These are phyloP conservation scores for Silybum marianum DNA, from an alignment of 129 eudicot species.

Conservation along the genomic window DNA sequence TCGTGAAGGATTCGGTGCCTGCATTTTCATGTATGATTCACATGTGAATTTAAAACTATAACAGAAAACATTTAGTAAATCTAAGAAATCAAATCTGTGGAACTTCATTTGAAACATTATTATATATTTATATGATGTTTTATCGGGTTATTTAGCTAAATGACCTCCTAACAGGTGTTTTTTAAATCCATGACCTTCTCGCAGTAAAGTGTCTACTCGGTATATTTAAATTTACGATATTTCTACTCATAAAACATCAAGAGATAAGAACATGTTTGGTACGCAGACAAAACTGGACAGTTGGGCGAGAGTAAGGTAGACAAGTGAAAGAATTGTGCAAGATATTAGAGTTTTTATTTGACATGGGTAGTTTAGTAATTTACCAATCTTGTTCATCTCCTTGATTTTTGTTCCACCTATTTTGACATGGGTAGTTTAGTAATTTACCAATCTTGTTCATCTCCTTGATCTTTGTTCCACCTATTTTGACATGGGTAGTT, in stretches of 20 bases:
- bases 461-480: too few species aligned
- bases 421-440: too few species aligned
- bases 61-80: too few species aligned
- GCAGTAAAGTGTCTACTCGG: background rate
- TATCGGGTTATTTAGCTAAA: background rate
- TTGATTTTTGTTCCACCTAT: background rate
- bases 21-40: constrained; percentile 10
- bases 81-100: background rate
- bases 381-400: background rate
- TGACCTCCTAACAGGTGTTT: too few species aligned
- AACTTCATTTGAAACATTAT: background rate
- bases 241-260: background rate
- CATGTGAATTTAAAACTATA: background rate
- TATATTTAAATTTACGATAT: background rate
- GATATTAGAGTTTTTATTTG: background rate
- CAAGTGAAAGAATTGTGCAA: background rate
- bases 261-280: background rate
- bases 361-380: background rate
- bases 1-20: constrained; percentile 57
- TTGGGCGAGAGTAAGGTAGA: background rate
- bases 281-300: background rate
- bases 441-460: too few species aligned
- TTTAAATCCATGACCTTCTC: too few species aligned
- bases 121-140: background rate
- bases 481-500: too few species aligned